Evolutionary conservation across 1,284 basidiomycete species (phyloP), one percentile per base, ranked within the genome.

Genomic region (Apiotrichum siamense): DNA sequence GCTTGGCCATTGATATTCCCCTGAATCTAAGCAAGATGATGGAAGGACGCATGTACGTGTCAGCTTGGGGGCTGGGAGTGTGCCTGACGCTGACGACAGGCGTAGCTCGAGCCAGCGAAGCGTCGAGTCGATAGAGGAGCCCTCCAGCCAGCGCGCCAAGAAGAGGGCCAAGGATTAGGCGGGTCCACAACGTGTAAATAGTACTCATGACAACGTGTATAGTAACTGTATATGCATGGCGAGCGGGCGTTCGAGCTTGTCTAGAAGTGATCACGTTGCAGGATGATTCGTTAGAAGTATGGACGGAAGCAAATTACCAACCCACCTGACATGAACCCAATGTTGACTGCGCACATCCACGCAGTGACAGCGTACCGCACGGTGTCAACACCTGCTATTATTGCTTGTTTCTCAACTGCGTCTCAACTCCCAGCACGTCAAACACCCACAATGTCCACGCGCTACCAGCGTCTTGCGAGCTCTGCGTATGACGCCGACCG

Each of bases 401-500:
- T 3, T 31, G 29, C 11, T 31, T n/a, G 29, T 31, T 31, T 17
- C 29, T 31, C 3, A 31, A 31, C 29, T 31, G 11, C n/a, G n/a
- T n/a, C n/a, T n/a, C n/a, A n/a, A n/a, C n/a, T n/a, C n/a, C n/a
- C n/a, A n/a, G 36, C 36, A 38, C 12, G 18, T 20, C 40, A 26
- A 17, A 27, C 15, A 33, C 20, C 29, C 23, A 27, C 24, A 10
- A 48, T 33, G 31, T n/a, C 26, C 21, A 20, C 48, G n/a, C 6
- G 24, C 21, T 58, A 58, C 45, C 51, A 58, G 50, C 52, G 52
- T 20, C 33, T 58, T 15, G 50, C 57, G 17, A 52, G 52, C n/a
- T 45, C 42, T 31, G 32, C n/a, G n/a, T n/a, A 47, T 20, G 21
- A n/a, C 20, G 42, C 35, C 33, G 52, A 47, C 18, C 20, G 26